These are phyloP conservation scores for Saccharomycopsis sp. DNA, from an alignment of 805 yeast species.

Conservation along the genomic window DNA sequence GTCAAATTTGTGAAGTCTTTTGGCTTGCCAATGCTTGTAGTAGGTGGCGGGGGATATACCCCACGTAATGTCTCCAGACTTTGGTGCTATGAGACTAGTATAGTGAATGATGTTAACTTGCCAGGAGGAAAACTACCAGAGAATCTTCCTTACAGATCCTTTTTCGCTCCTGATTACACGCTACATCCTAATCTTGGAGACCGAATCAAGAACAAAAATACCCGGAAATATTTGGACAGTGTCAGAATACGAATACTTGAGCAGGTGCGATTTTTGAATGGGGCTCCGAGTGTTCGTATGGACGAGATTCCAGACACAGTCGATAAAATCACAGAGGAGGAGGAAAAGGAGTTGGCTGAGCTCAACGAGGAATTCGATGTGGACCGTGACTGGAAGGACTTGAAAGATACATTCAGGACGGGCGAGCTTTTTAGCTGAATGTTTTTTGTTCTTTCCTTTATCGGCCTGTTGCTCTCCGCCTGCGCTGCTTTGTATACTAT, in stretches of 20 bases:
- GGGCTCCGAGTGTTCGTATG: conserved; percentile 95
- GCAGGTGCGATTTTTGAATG: conserved; percentile 71
- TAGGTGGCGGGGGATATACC: conserved; percentile 98
- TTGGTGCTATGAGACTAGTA: conserved; percentile 93
- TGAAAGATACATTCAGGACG: neutral
- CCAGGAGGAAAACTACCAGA: conserved; percentile 51
- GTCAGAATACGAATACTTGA: conserved; percentile 71
- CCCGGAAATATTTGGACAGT: conserved; percentile 75
- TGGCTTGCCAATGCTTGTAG: conserved; percentile 81
- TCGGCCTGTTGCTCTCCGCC: neutral
- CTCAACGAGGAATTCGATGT: conserved; percentile 15
- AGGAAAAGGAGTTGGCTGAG: conserved; percentile 19
- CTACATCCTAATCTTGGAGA: conserved; percentile 81
- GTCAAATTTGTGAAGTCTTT: conserved; percentile 83
- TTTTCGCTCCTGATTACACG: conserved; percentile 87
- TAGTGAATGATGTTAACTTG: conserved; percentile 61
- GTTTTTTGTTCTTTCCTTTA: neutral
- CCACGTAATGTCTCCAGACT: conserved; percentile 90
- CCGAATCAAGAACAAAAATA: conserved; percentile 77
- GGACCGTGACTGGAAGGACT: neutral
- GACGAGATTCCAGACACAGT: conserved; percentile 68
- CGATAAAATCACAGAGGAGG: conserved; percentile 19
- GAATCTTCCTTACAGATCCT: conserved; percentile 65
- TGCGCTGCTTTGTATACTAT: too few relatives aligned
- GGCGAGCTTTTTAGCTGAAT: neutral